Conservation (phyloP, 2,329 filamentous ascomycete genomes). For the Coniella lustricola region DNA sequence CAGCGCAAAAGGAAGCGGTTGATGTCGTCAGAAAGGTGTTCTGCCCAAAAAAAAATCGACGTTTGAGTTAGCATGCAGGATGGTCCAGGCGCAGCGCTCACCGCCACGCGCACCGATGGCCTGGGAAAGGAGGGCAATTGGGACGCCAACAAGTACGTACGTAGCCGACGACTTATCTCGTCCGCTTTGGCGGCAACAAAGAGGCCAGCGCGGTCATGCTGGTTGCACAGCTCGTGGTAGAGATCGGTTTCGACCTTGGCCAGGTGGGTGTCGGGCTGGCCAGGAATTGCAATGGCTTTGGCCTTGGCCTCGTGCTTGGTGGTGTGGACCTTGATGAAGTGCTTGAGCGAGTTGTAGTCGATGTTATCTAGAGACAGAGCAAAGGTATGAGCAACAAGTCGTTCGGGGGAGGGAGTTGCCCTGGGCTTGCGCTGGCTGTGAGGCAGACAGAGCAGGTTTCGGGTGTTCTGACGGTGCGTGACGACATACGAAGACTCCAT, state of each 20-base stretch:
- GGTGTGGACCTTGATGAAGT: conserved; percentile 75
- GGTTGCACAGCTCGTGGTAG: conserved; percentile 61
- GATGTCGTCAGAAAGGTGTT: conserved; percentile 41
- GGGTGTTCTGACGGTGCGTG: neutral
- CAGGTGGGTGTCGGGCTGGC: conserved; percentile 53
- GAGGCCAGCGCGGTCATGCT: conserved; percentile 70
- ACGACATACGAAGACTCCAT: conserved; percentile 65
- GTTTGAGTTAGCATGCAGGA: neutral
- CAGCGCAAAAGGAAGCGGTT: conserved; percentile 40
- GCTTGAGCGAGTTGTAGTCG: conserved; percentile 82
- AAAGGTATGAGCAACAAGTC: neutral
- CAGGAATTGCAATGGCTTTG: conserved; percentile 66
- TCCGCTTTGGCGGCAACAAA: conserved; percentile 76
- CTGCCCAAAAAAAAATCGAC: too few species aligned
- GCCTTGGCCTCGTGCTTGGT: conserved; percentile 61
- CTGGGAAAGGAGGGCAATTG: neutral
- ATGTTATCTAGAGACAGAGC: conserved; percentile 58
- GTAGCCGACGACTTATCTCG: conserved; percentile 64
- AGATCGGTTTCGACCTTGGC: conserved; percentile 64
- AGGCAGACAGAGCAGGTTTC: conserved; percentile 1
- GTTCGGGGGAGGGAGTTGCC: neutral
- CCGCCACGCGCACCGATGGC: neutral
- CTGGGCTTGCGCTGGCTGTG: conserved; percentile 3
- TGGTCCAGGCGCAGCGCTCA: too few species aligned
- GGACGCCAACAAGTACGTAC: conserved; percentile 35